Evolutionary conservation across 306 rosid species (phyloP).

Genomic region (Dicorynia guianensis): DNA sequence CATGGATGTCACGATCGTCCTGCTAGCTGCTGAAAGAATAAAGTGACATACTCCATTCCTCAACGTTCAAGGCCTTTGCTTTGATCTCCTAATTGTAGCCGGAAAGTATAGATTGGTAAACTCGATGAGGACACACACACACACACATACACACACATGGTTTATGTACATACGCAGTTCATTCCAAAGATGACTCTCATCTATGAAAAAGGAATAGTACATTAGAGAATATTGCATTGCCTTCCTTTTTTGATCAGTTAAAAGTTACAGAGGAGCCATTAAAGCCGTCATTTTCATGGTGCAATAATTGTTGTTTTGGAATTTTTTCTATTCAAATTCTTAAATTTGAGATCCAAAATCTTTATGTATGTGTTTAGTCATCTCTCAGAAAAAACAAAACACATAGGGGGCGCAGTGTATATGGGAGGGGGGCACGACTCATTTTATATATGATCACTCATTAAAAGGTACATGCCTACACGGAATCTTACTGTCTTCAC

Average conservation of each 20-base stretch:
- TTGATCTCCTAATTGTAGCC: not conserved
- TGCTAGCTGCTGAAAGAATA: conserved; percentile 15
- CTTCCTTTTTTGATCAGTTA: not conserved
- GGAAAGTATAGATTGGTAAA: not conserved
- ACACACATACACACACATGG: too few species aligned
- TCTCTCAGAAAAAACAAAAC: too few species aligned
- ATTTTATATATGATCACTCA: not conserved
- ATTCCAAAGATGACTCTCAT: not conserved
- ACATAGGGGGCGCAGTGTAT: not conserved
- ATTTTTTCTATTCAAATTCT: too few species aligned
- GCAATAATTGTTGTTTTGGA: too few species aligned
- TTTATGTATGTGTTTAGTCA: too few species aligned
- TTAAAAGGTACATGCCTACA: not conserved
- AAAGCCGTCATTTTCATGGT: too few species aligned
- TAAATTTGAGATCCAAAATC: too few species aligned
- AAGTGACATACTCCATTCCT: not conserved
- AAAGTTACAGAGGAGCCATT: too few species aligned
- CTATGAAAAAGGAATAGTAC: too few species aligned
- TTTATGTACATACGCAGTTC: too few species aligned
- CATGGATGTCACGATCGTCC: not conserved
- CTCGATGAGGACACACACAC: too few species aligned
- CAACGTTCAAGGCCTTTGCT: conserved; percentile 28
- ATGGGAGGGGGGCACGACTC: not conserved
- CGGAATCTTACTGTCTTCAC: conserved; percentile 36
- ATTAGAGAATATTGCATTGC: too few species aligned